Evolutionary conservation across 1,284 basidiomycete species (phyloP).

Genomic region (Sporisorium scitamineum): DNA sequence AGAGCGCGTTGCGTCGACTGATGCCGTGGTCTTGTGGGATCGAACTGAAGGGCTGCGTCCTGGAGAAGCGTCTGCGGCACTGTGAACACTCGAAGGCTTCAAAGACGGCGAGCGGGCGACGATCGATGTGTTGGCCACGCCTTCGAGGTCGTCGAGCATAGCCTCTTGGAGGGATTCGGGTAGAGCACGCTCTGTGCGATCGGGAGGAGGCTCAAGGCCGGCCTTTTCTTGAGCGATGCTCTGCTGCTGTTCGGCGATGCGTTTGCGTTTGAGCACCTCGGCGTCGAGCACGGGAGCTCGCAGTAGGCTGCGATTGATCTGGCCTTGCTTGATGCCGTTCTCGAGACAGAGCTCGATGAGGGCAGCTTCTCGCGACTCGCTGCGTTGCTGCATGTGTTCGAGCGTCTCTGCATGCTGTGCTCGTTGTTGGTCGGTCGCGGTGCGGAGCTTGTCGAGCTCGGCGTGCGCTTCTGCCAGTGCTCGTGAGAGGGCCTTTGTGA

Average conservation of each 20-base stretch:
- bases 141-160: constrained; percentile 62
- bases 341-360: constrained; percentile 47
- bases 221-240: constrained; percentile 29
- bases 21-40: constrained; percentile 28
- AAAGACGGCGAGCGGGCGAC: constrained; percentile 27
- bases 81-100: constrained; percentile 34
- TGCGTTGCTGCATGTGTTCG: constrained; percentile 41
- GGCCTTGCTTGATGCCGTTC: constrained; percentile 54
- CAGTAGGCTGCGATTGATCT: constrained; percentile 50
- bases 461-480: constrained; percentile 34
- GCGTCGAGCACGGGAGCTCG: constrained; percentile 51
- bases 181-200: constrained; percentile 35
- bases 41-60: constrained; percentile 32
- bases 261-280: constrained; percentile 43
- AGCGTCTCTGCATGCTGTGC: constrained; percentile 28
- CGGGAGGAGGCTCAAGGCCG: constrained; percentile 17
- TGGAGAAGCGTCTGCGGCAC: background rate
- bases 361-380: constrained; percentile 47
- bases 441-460: constrained; percentile 27
- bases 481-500: constrained; percentile 36
- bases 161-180: constrained; percentile 62
- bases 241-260: constrained; percentile 44
- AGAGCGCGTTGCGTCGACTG: constrained; percentile 16
- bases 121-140: constrained; percentile 21
- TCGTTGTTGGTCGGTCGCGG: constrained; percentile 13